A percentile compares a stretch with the other conserved stretches of the same genome.
Conservation (phyloP, 1,139 yeast genomes). For the Yueomyces sp. region DNA sequence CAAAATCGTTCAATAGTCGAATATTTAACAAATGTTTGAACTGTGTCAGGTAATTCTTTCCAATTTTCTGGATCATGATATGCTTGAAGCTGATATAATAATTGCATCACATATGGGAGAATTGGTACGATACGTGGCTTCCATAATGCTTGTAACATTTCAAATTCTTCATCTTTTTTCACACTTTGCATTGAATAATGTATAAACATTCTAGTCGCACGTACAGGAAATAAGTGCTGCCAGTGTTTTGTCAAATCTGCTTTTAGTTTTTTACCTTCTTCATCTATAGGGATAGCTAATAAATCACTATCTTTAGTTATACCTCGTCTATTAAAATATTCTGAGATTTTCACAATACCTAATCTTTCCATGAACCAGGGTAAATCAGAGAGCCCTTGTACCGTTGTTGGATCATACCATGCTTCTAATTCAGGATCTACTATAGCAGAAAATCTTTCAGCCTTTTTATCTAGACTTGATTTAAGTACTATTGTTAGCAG, state of each 20-base stretch:
- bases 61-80: conserved; percentile 91
- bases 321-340: conserved; percentile 73
- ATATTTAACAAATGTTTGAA: conserved; percentile 78
- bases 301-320: conserved; percentile 69
- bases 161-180: conserved; percentile 63
- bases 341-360: conserved; percentile 88
- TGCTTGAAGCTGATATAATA: conserved; percentile 82
- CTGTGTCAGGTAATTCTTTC: conserved; percentile 76
- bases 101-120: conserved; percentile 77
- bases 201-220: conserved; percentile 89
- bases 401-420: conserved; percentile 88
- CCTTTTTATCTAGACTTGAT: conserved; percentile 56
- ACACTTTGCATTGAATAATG: conserved; percentile 92
- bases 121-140: conserved; percentile 87
- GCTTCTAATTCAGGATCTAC: conserved; percentile 88
- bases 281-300: conserved; percentile 76
- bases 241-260: conserved; percentile 76
- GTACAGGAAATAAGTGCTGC: conserved; percentile 87
- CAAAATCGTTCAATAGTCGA: conserved; percentile 90
- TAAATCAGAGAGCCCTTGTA: conserved; percentile 74
- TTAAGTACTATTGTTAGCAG: conserved; percentile 83
- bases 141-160: conserved; percentile 68
- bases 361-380: conserved; percentile 98
- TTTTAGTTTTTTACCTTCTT: conserved; percentile 68
- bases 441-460: conserved; percentile 66